Base-by-base conservation (phyloP, 805 yeast species). In the Candida fluviatilis region DNA sequence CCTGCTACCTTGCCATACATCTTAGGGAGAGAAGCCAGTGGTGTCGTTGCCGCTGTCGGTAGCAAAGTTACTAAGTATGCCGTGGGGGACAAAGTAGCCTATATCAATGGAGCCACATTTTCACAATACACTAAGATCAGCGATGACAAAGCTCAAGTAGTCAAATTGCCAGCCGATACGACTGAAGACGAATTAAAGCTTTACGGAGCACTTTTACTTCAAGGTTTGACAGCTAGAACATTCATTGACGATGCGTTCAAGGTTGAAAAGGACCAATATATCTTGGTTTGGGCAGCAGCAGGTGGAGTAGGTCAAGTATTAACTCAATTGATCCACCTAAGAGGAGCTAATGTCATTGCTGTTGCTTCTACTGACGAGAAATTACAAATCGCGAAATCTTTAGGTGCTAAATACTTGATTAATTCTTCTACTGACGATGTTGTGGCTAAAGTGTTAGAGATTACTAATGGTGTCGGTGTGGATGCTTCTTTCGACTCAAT, bases 231-330 rank as follows among this genome's bases (percentile, higher is more conserved):
- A 5, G 93, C 91, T 2, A 60, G 84, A 50, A 75, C 91, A 1
- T 78, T 90, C 42, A 63, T 78, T 34, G 63, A 70, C 26, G 89
- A 84, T 45, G 76, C 93, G 2, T 78, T 84, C 53, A 52, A 69
- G 1, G 84, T 86, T 28, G 57, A 85, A 49, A 66, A 74, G 55
- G 90, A 79, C 37, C 96, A 91, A 41, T 73, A 62, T 49, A 74
- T 84, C 31, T 69, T 90, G 34, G 80, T 87, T 18, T 87, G 89
- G 66, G 97, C 97, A 3, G 96, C 96, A 5, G 96, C 97, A 2
- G 98, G 97, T 33, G 96, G 97, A 40, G 91, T 86, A 36, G 98
- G 98, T 4, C 71, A 76, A 36, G 48, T 86, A 13, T 64, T 88
- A 37, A 67, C 71, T 35, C 96, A 89, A 58, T 64, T 89, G 60